Conservation (phyloP, 805 yeast species). For the Blastobotrys attinorum region DNA sequence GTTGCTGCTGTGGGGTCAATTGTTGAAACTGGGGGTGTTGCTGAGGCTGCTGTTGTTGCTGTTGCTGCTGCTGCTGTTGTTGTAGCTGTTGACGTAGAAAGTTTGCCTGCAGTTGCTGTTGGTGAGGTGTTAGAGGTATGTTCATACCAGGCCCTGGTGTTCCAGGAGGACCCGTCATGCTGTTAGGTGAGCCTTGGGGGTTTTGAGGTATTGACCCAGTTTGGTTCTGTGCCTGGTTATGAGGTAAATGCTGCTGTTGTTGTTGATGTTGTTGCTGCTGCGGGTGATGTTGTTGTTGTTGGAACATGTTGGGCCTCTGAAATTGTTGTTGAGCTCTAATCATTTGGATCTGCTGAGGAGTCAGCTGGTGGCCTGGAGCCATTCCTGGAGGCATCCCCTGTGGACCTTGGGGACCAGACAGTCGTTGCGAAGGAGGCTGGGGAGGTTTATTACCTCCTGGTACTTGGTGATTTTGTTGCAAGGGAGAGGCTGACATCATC, state of each 20-base stretch:
- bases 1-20: conserved; percentile 14
- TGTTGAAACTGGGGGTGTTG: conserved; percentile 13
- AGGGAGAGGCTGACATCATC: conserved; percentile 18
- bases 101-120: conserved; percentile 2
- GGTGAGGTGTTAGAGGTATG: conserved; percentile 5
- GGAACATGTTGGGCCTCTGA: conserved; percentile 7
- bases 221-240: conserved; percentile 1
- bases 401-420: no score
- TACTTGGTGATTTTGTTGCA: conserved; percentile 15
- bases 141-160: conserved; percentile 3
- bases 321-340: conserved; percentile 6
- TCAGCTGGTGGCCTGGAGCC: no score
- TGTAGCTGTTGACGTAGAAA: conserved; percentile 13
- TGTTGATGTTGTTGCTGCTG: conserved; percentile 12
- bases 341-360: not conserved
- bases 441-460: conserved; percentile 9
- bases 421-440: conserved; percentile 3
- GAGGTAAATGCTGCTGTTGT: conserved; percentile 11
- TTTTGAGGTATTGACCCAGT: no score
- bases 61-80: conserved; percentile 11
- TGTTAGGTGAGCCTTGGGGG: conserved; percentile 6
- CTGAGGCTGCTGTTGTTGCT: conserved; percentile 10
- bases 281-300: conserved; percentile 13
- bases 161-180: conserved; percentile 2
- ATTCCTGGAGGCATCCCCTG: no score